Evolutionary conservation across 2,329 filamentous ascomycete species (phyloP).

Genomic region (Pseudogymnoascus sp.): DNA sequence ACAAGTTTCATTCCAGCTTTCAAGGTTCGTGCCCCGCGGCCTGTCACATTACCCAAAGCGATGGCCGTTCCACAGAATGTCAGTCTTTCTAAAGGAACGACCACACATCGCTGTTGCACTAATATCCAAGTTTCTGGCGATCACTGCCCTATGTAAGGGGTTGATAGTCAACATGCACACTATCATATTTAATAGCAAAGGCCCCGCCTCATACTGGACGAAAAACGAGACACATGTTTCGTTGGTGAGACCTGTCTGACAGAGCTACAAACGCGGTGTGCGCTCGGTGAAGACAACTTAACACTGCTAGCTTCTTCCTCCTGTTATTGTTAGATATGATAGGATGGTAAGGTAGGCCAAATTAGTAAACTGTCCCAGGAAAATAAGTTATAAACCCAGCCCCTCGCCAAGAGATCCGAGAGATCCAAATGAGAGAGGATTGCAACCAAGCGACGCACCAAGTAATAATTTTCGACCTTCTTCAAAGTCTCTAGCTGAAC

Average conservation of each 20-base stretch:
- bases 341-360: background rate
- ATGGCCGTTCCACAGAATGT: background rate
- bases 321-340: background rate
- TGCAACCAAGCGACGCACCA: background rate
- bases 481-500: background rate
- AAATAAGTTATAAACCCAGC: background rate
- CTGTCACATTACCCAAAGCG: background rate
- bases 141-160: background rate
- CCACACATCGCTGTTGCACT: background rate
- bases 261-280: background rate
- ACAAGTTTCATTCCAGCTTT: background rate
- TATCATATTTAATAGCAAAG: background rate
- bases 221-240: background rate
- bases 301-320: background rate
- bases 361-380: background rate
- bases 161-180: background rate
- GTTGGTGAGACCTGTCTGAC: background rate
- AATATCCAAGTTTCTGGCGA: background rate
- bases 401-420: background rate
- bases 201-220: background rate
- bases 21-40: background rate
- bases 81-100: background rate
- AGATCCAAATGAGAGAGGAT: background rate
- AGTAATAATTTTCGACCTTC: background rate
- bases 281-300: background rate